These are phyloP conservation scores for Aspergillus proliferans DNA, from an alignment of 2,329 filamentous ascomycete genomes.

Conservation along the genomic window DNA sequence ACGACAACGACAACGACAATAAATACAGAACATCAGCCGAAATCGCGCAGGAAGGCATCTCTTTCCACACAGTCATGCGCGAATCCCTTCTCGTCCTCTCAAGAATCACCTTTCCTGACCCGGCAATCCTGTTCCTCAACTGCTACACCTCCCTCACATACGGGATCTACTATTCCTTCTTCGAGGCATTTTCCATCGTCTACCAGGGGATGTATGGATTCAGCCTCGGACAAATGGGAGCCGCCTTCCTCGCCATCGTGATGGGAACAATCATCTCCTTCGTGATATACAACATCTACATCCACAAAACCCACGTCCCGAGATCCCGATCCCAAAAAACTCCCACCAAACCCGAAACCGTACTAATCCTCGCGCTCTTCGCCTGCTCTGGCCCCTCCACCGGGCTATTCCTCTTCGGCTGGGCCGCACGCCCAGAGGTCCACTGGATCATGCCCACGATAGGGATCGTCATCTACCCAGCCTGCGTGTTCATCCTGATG, in stretches of 20 bases:
- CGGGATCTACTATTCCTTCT: constrained; percentile 47
- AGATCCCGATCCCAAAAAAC: constrained; percentile 42
- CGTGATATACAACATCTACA: constrained; percentile 45
- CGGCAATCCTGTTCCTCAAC: constrained; percentile 56
- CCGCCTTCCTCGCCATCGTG: constrained; percentile 56
- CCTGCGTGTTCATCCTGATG: constrained; percentile 32
- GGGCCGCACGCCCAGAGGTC: constrained; percentile 10
- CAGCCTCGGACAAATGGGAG: constrained; percentile 51
- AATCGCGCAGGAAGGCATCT: neutral
- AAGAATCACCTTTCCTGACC: constrained; percentile 56
- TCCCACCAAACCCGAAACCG: neutral
- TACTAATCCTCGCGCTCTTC: constrained; percentile 43
- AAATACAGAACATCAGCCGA: neutral
- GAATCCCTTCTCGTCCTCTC: constrained; percentile 57
- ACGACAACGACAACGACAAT: neutral
- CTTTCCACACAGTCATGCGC: constrained; percentile 15
- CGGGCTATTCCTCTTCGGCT: constrained; percentile 50
- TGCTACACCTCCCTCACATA: constrained; percentile 57
- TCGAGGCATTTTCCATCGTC: constrained; percentile 61
- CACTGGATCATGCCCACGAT: constrained; percentile 31
- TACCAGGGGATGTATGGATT: constrained; percentile 56
- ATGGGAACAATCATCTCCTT: constrained; percentile 50
- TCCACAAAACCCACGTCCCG: constrained; percentile 47
- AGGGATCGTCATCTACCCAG: constrained; percentile 34
- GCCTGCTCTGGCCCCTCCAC: constrained; percentile 49